Evolutionary conservation across 306 rosid species (phyloP).

Genomic region (Ceratonia siliqua): DNA sequence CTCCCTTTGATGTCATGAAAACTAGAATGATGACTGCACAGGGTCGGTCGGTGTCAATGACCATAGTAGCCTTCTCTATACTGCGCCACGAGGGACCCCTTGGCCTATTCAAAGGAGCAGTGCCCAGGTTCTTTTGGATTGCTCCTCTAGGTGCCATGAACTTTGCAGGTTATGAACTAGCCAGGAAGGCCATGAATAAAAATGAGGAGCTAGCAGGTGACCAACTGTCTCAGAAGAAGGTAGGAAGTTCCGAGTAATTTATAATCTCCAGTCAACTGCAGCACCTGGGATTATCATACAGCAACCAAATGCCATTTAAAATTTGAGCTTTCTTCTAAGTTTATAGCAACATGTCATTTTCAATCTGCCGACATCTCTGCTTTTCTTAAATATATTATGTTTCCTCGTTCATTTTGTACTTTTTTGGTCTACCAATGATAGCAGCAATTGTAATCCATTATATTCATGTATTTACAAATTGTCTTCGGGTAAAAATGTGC

Average conservation of each 20-base stretch:
- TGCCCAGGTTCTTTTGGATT: conserved; percentile 98
- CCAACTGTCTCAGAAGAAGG: conserved; percentile 51
- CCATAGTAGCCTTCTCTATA: conserved; percentile 69
- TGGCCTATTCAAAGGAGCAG: conserved; percentile 92
- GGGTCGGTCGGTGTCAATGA: conserved; percentile 84
- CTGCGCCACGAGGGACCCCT: conserved; percentile 87
- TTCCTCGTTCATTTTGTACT: conserved; percentile 38
- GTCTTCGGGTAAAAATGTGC: background rate
- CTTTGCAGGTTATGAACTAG: conserved; percentile 96
- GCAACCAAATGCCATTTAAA: conserved; percentile 41
- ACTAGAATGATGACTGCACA: conserved; percentile 98
- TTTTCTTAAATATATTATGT: conserved; percentile 32
- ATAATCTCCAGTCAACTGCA: background rate
- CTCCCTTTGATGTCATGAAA: conserved; percentile 98
- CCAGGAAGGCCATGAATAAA: conserved; percentile 93
- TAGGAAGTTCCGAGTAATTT: conserved; percentile 46
- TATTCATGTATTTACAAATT: conserved; percentile 43
- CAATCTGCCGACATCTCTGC: conserved; percentile 54
- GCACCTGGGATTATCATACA: conserved; percentile 16
- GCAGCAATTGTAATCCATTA: conserved; percentile 38
- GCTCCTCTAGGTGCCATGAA: conserved; percentile 99
- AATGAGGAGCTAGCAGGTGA: conserved; percentile 56
- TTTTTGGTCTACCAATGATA: conserved; percentile 46
- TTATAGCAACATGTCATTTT: conserved; percentile 43
- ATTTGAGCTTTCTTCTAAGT: conserved; percentile 42